These are phyloP conservation scores for Acanthamoeba divionensis DNA, from an alignment of 208 protist genomes.

Conservation along the genomic window DNA sequence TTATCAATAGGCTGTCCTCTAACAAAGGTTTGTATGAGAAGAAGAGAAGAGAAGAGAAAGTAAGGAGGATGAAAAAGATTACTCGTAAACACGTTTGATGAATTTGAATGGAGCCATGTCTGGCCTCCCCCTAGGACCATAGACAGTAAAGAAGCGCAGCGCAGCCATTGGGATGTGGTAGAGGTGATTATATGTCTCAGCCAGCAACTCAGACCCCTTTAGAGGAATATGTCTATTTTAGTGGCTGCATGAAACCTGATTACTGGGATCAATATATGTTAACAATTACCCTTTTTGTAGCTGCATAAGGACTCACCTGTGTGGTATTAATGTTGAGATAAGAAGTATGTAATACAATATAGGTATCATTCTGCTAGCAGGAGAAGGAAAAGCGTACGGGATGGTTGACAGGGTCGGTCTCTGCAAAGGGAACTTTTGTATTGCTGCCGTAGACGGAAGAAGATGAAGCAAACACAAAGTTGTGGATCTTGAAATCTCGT, in stretches of 20 bases:
- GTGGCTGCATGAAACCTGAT: too few relatives aligned
- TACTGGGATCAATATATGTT: too few relatives aligned
- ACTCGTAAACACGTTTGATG: constrained; percentile 4
- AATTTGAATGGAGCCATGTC: constrained; percentile 55
- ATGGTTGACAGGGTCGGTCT: constrained; percentile 29
- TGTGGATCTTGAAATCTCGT: constrained; percentile 18
- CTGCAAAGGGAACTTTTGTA: constrained; percentile 38
- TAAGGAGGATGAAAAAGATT: neutral
- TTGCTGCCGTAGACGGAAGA: constrained; percentile 48
- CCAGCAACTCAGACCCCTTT: constrained; percentile 39
- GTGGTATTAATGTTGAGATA: neutral
- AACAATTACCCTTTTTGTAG: constrained; percentile 30
- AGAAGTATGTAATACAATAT: neutral
- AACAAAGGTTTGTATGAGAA: neutral
- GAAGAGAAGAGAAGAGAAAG: neutral
- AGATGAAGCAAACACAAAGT: constrained; percentile 50
- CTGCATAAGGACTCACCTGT: constrained; percentile 51
- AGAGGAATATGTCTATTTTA: neutral
- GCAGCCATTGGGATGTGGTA: constrained; percentile 43
- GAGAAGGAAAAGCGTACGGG: neutral
- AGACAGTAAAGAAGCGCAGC: constrained; percentile 52
- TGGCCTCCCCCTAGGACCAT: constrained; percentile 22
- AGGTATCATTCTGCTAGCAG: neutral
- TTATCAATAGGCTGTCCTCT: constrained; percentile 25
- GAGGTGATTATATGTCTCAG: constrained; percentile 45